phyloP scores from a whole-genome alignment of 805 yeast genomes.

The Candida easanensis region DNA sequence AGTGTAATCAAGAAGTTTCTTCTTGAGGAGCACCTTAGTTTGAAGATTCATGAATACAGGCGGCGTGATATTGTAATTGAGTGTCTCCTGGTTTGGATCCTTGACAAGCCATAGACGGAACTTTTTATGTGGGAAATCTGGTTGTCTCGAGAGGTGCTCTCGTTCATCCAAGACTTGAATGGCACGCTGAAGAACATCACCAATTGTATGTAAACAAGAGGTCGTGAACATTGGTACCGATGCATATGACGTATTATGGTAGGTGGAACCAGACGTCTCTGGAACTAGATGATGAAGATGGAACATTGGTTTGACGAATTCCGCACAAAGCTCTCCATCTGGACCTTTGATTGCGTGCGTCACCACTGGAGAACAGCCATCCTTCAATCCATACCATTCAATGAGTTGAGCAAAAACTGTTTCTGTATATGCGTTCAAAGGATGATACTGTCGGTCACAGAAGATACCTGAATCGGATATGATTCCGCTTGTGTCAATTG shows the following conservation, averaged over 20 bases:
- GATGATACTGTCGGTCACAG: slow-evolving; percentile 29
- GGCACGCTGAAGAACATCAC: slow-evolving; percentile 16
- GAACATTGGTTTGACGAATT: slow-evolving; percentile 35
- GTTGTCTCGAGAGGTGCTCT: slow-evolving; percentile 11
- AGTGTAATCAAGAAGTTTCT: slow-evolving; percentile 14
- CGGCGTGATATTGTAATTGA: slow-evolving; percentile 27
- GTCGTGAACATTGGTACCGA: slow-evolving; percentile 30
- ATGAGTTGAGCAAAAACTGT: slow-evolving; percentile 42
- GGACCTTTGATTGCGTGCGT: slow-evolving; percentile 34
- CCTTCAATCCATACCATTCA: slow-evolving; percentile 53
- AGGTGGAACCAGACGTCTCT: slow-evolving; percentile 5
- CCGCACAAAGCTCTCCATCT: slow-evolving; percentile 30
- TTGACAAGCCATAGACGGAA: slow-evolving; percentile 24
- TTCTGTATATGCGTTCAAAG: slow-evolving; percentile 39
- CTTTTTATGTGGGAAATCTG: slow-evolving; percentile 9
- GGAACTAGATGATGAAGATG: slow-evolving; percentile 32
- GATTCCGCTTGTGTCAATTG: slow-evolving; percentile 43
- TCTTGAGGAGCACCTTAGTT: slow-evolving; percentile 23
- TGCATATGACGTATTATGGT: slow-evolving; percentile 17
- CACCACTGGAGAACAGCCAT: slow-evolving; percentile 35
- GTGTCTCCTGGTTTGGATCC: slow-evolving; percentile 11
- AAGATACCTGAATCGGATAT: slow-evolving; percentile 46
- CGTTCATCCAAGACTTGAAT: slow-evolving; percentile 16
- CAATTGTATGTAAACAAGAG: slow-evolving; percentile 31
- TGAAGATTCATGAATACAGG: slow-evolving; percentile 28